phyloP scores from a whole-genome alignment of 306 rosid species.

The Dryas drummondii region DNA sequence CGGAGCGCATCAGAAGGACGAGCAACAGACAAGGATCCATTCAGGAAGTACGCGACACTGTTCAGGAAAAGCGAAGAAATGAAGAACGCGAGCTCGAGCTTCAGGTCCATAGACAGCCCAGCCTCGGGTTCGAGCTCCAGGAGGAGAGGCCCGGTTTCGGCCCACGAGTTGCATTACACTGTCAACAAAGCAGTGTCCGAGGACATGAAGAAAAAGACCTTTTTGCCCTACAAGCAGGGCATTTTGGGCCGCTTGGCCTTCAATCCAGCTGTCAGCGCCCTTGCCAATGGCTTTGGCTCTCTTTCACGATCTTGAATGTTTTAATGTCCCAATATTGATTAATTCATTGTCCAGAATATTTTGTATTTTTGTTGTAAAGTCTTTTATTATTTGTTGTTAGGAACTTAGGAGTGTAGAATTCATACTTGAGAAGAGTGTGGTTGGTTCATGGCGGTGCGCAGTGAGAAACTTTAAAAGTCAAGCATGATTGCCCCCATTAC shows the following conservation, averaged over 20 bases:
- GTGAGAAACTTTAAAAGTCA: neutral
- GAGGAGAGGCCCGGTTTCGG: slow-evolving; percentile 52
- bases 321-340: neutral
- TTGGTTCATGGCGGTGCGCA: slow-evolving; percentile 7
- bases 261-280: slow-evolving; percentile 45
- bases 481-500: slow-evolving; percentile 7
- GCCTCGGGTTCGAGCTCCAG: slow-evolving; percentile 14
- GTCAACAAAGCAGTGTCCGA: slow-evolving; percentile 63
- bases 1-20: slow-evolving; percentile 93
- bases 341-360: neutral
- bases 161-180: slow-evolving; percentile 72
- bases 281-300: slow-evolving; percentile 52
- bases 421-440: slow-evolving; percentile 10
- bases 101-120: slow-evolving; percentile 35
- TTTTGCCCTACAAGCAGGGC: slow-evolving; percentile 86
- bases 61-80: slow-evolving; percentile 41
- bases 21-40: slow-evolving; percentile 59
- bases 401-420: neutral
- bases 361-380: neutral
- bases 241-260: slow-evolving; percentile 68
- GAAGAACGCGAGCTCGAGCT: slow-evolving; percentile 54
- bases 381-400: slow-evolving; percentile 11
- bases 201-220: slow-evolving; percentile 83
- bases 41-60: slow-evolving; percentile 43
- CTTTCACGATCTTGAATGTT: slow-evolving; percentile 29